Conservation (phyloP, 805 yeast species). For the Saturnispora diversa region DNA sequence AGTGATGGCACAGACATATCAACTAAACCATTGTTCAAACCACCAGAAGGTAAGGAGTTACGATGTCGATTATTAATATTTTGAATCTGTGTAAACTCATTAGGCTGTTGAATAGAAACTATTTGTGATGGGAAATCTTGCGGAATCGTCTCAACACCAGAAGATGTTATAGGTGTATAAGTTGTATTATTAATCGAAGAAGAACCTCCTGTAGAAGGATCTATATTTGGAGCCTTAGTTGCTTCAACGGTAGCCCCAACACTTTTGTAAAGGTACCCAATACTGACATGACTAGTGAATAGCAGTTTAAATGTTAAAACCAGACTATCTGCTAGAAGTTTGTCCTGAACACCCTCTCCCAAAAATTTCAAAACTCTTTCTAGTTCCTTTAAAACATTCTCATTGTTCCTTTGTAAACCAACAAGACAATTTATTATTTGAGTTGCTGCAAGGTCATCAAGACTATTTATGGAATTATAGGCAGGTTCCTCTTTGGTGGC, state of each 20-base stretch:
- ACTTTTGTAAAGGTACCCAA: slow-evolving; percentile 8
- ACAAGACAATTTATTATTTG: background rate
- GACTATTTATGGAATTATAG: background rate
- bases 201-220: no score
- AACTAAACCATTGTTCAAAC: background rate
- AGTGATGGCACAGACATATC: background rate
- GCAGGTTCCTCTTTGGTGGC: background rate
- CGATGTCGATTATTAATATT: no score
- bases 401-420: slow-evolving; percentile 1
- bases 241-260: background rate
- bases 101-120: no score
- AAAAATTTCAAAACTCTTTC: background rate
- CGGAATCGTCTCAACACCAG: no score
- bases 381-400: background rate
- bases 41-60: no score
- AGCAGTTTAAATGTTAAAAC: background rate
- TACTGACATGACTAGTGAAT: slow-evolving; percentile 5
- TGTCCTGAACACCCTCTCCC: background rate
- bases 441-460: background rate
- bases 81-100: no score
- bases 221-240: background rate
- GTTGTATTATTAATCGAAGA: no score
- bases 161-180: no score
- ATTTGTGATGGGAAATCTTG: no score
- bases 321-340: background rate